phyloP scores from a whole-genome alignment of 2,329 filamentous ascomycete genomes.

The Erysiphe pulchra region DNA sequence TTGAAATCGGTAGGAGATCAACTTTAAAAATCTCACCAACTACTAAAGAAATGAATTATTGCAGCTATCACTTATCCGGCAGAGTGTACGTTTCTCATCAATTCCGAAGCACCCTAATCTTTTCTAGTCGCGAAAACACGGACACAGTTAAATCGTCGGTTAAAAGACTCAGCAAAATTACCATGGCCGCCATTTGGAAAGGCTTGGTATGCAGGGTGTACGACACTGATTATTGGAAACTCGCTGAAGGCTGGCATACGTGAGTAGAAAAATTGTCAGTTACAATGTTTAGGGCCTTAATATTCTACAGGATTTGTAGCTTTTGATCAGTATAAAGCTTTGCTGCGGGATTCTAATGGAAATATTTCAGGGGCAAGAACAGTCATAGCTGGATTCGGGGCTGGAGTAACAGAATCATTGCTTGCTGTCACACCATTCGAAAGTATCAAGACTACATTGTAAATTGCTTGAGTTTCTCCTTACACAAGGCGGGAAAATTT shows the following conservation, averaged over 20 bases:
- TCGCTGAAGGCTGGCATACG: slow-evolving; percentile 87
- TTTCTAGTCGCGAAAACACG: slow-evolving; percentile 58
- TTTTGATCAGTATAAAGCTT: slow-evolving; percentile 76
- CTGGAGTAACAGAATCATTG: slow-evolving; percentile 79
- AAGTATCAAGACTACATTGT: slow-evolving; percentile 92
- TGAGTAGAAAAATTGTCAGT: slow-evolving; percentile 15
- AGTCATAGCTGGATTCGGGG: slow-evolving; percentile 80
- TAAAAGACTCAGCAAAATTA: slow-evolving; percentile 62
- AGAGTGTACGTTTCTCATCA: slow-evolving; percentile 37
- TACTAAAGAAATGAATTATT: slow-evolving; percentile 2
- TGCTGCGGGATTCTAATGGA: slow-evolving; percentile 62
- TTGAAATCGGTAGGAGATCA: slow-evolving; percentile 52
- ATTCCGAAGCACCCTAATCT: not conserved
- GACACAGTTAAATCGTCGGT: slow-evolving; percentile 68
- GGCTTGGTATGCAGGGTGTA: slow-evolving; percentile 97
- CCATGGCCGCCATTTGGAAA: slow-evolving; percentile 82
- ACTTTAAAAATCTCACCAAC: not conserved
- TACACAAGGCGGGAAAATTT: not conserved
- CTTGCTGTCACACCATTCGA: slow-evolving; percentile 91
- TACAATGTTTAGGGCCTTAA: not conserved
- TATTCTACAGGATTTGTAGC: slow-evolving; percentile 56
- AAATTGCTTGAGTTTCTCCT: slow-evolving; percentile 2
- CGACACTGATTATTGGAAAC: slow-evolving; percentile 88
- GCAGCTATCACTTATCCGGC: slow-evolving; percentile 76
- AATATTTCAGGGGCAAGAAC: slow-evolving; percentile 77